These are phyloP conservation scores for Russula earlei DNA, from an alignment of 768 basidiomycete species.

Conservation along the genomic window DNA sequence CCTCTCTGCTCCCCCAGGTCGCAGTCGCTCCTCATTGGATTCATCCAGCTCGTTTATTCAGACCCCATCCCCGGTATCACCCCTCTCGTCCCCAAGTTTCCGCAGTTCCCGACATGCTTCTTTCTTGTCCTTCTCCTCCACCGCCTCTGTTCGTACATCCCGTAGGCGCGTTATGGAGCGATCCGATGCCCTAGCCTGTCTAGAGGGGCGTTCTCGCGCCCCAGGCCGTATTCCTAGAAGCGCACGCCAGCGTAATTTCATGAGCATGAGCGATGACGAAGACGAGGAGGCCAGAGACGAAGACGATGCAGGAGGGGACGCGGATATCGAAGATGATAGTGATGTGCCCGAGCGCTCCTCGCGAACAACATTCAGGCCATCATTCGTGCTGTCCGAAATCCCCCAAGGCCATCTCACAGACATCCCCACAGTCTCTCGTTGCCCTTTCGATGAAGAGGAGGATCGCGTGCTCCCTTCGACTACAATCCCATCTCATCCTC, in stretches of 20 bases:
- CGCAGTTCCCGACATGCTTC: conserved; percentile 22
- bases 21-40: not conserved
- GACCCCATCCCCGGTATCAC: not conserved
- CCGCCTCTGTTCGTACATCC: conserved; percentile 14
- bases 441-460: conserved; percentile 12
- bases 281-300: conserved; percentile 30
- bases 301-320: conserved; percentile 12
- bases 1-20: conserved; percentile 7
- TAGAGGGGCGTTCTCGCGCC: conserved; percentile 43
- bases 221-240: conserved; percentile 21
- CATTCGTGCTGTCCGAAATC: conserved; percentile 13
- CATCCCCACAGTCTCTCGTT: not conserved
- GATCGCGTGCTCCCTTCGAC: conserved; percentile 9
- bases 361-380: conserved; percentile 8
- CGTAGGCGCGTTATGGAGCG: conserved; percentile 14
- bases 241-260: conserved; percentile 40
- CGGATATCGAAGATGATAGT: conserved; percentile 26
- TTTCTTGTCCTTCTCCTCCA: conserved; percentile 18
- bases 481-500: not conserved
- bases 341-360: conserved; percentile 20
- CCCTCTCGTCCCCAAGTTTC: conserved; percentile 17
- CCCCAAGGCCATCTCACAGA: no score
- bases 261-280: conserved; percentile 61
- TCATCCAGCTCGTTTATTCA: not conserved
- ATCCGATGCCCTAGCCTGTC: conserved; percentile 44